Base-by-base conservation (phyloP, 2,329 filamentous ascomycete species). In the Epichloe brachyelytri region DNA sequence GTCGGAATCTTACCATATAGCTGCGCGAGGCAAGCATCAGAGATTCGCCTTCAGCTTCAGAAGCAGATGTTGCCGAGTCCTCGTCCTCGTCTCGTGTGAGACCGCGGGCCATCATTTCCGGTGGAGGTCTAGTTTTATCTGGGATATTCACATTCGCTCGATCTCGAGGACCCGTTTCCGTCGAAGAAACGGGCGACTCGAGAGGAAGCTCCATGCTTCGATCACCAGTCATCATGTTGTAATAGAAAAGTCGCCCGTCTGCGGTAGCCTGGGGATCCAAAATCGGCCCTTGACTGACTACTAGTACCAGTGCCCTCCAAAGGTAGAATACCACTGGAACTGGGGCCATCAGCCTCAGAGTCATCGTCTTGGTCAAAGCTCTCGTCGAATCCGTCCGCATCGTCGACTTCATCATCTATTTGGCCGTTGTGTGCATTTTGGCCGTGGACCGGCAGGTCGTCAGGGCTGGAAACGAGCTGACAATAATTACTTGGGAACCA, bases 401-500 rank as follows among this genome's bases (percentile, higher is more conserved):
- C 80, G 49, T 81, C 80, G 3, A 78, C 73, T 47, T 86, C 81
- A 58, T 87, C 81, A 56, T 79, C 74, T 3, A 68, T 69, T 49
- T 76, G 77, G 51, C 79, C 74, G 50, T 76, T 67, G 48, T 73
- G 75, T 43, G 66, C 74, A 58, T 77, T 79, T 49, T 77, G 75
- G 56, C 73, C 72, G 14, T 76, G 71, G 50, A 87, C 82, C 41
- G 79, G 76, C 33, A 85, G 74, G 55, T 94, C 86, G 59, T 88
- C 85, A 48, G 85, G 78, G 59, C 82, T 83, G 53, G 82, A 79
- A 60, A 97, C 85, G 56, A 93, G 82, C 58, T 88, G 83, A 72
- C 93, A 97, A 71, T 98, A 98, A 68, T 98, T 98, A 75, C 91
- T 97, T 38, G 93, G 93, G 67, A 98, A 98, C 93, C 93, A 98